Evolutionary conservation across 495 filamentous ascomycete species (phyloP).

Genomic region (Penicillium malachiteum): DNA sequence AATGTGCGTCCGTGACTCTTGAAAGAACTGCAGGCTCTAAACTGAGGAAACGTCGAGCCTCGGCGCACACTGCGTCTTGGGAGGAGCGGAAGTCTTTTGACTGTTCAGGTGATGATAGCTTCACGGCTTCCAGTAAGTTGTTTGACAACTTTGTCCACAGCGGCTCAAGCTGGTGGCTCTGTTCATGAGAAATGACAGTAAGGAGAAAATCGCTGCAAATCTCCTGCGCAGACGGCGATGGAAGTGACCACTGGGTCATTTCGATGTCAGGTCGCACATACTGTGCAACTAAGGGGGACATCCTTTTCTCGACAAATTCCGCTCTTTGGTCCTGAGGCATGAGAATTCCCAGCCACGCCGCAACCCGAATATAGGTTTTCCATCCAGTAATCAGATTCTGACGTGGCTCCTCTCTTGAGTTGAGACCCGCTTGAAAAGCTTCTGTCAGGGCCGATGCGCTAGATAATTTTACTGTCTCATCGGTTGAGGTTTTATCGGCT

Average conservation of each 20-base stretch:
- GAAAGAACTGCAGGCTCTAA: slow-evolving; percentile 51
- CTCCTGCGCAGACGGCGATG: slow-evolving; percentile 32
- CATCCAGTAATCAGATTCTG: slow-evolving; percentile 66
- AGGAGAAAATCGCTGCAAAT: slow-evolving; percentile 43
- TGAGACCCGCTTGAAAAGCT: slow-evolving; percentile 66
- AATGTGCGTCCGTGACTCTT: slow-evolving; percentile 25
- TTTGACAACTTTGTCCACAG: slow-evolving; percentile 57
- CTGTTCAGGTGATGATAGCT: slow-evolving; percentile 71
- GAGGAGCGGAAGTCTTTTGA: slow-evolving; percentile 71
- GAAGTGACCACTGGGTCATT: slow-evolving; percentile 49
- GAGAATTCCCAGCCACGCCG: slow-evolving; percentile 46
- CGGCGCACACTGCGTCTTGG: slow-evolving; percentile 60
- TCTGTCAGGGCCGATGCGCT: slow-evolving; percentile 50
- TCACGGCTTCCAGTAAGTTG: slow-evolving; percentile 58
- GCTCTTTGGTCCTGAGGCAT: slow-evolving; percentile 46
- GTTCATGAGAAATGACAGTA: slow-evolving; percentile 24
- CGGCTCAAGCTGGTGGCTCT: slow-evolving; percentile 33
- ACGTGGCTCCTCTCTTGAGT: slow-evolving; percentile 68
- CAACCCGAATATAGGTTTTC: slow-evolving; percentile 65
- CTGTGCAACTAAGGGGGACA: slow-evolving; percentile 58
- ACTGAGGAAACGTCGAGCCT: slow-evolving; percentile 62
- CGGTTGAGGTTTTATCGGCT: slow-evolving; percentile 43
- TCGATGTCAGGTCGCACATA: slow-evolving; percentile 53
- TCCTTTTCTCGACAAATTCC: slow-evolving; percentile 44
- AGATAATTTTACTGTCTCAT: slow-evolving; percentile 20